A percentile compares a stretch with the other conserved stretches of the same genome.
Evolutionary conservation across 257 asterid genomes (phyloP).

Genomic region (Schizonepeta tenuifolia): DNA sequence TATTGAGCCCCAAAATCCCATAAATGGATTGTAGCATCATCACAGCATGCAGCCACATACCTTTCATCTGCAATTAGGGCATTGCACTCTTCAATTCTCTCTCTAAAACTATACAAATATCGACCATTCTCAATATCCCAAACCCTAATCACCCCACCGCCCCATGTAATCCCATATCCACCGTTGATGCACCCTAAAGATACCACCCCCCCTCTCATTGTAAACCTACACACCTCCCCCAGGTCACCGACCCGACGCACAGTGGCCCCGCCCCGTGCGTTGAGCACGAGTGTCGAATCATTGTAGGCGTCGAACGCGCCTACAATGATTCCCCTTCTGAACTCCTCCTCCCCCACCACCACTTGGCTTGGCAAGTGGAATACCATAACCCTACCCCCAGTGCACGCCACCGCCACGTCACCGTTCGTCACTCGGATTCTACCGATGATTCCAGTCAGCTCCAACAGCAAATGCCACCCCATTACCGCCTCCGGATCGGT

Average conservation of each 20-base stretch:
- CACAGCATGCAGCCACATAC: slow-evolving; percentile 63
- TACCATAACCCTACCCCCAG: slow-evolving; percentile 47
- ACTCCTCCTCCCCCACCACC: slow-evolving; percentile 49
- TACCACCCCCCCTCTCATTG: slow-evolving; percentile 47
- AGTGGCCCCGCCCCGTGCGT: slow-evolving; percentile 47
- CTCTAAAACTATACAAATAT: slow-evolving; percentile 58
- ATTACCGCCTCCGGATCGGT: slow-evolving; percentile 82
- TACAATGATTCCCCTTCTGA: slow-evolving; percentile 48
- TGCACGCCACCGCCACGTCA: slow-evolving; percentile 69
- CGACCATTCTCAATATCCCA: slow-evolving; percentile 67
- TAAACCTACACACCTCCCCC: slow-evolving; percentile 56
- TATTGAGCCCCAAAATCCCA: slow-evolving; percentile 84
- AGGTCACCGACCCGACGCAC: slow-evolving; percentile 48
- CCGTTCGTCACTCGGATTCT: slow-evolving; percentile 59
- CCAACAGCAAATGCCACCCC: slow-evolving; percentile 84
- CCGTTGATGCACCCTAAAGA: slow-evolving; percentile 69
- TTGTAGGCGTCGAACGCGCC: slow-evolving; percentile 56
- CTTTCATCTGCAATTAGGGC: slow-evolving; percentile 74
- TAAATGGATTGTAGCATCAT: slow-evolving; percentile 68
- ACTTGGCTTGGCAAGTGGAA: slow-evolving; percentile 57
- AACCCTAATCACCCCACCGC: slow-evolving; percentile 65
- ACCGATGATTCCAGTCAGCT: slow-evolving; percentile 58
- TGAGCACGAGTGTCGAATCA: slow-evolving; percentile 43
- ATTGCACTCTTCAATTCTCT: slow-evolving; percentile 51
- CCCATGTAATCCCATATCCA: slow-evolving; percentile 60